Conservation (phyloP, 2,329 filamentous ascomycete species). For the Aureobasidium namibiae region DNA sequence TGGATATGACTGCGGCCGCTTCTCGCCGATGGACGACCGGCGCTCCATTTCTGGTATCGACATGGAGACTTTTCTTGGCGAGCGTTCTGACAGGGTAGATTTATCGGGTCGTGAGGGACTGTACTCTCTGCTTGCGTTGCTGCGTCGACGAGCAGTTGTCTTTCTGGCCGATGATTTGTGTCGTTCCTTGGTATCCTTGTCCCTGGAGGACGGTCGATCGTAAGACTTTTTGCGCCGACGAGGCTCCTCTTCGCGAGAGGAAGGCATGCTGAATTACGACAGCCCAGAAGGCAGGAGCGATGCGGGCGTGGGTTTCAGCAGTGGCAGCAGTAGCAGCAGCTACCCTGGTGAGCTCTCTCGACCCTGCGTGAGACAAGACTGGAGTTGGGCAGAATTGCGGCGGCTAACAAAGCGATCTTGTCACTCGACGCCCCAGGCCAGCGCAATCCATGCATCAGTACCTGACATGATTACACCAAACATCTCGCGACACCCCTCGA, state of each 20-base stretch:
- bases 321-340: too few relatives aligned
- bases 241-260: constrained; percentile 13
- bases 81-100: constrained; percentile 16
- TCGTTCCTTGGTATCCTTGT: constrained; percentile 20
- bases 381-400: constrained; percentile 3
- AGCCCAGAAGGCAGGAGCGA: background rate
- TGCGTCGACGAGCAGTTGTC: constrained; percentile 15
- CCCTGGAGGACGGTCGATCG: constrained; percentile 21
- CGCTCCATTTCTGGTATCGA: constrained; percentile 40
- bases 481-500: background rate
- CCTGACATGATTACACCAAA: constrained; percentile 7
- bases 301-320: background rate
- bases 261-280: background rate
- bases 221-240: constrained; percentile 31
- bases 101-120: constrained; percentile 14
- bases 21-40: constrained; percentile 28
- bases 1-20: constrained; percentile 59
- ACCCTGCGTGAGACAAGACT: background rate
- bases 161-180: constrained; percentile 16
- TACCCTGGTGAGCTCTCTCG: background rate
- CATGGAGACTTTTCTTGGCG: constrained; percentile 28
- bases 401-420: background rate
- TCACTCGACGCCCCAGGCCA: constrained; percentile 10
- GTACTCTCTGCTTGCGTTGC: constrained; percentile 17
- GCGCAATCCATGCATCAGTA: constrained; percentile 3